These are phyloP conservation scores for Kodamaea lidongshanica DNA, from an alignment of 805 yeast genomes.

Conservation along the genomic window DNA sequence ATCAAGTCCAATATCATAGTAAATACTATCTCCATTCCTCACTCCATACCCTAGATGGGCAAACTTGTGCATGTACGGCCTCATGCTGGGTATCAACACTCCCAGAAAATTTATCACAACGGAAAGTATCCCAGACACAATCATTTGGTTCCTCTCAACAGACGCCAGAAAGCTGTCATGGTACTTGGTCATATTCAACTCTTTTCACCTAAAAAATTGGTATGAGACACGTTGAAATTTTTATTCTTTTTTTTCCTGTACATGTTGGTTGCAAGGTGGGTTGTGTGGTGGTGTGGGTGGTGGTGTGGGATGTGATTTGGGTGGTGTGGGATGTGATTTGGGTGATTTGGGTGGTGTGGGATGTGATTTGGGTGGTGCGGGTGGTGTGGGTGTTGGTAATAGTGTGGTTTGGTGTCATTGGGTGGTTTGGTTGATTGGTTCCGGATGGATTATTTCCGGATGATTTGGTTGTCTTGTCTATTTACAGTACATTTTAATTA, in stretches of 20 bases:
- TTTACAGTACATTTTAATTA: too few species aligned
- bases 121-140: constrained; percentile 26
- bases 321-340: too few species aligned
- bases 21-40: constrained; percentile 4
- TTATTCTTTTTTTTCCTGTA: constrained; percentile 1
- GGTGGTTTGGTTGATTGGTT: too few species aligned
- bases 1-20: constrained; percentile 51
- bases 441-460: too few species aligned
- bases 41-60: constrained; percentile 28
- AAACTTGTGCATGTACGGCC: constrained; percentile 28
- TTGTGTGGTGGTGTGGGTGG: too few species aligned
- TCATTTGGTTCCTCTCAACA: constrained; percentile 34
- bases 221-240: constrained; percentile 6
- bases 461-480: too few species aligned
- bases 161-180: constrained; percentile 20
- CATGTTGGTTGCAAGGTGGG: too few species aligned
- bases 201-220: background rate
- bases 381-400: too few species aligned
- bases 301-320: too few species aligned
- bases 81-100: constrained; percentile 16
- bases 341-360: too few species aligned
- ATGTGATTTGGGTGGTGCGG: too few species aligned
- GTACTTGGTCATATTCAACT: constrained; percentile 8
- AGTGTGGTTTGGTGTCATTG: too few species aligned
- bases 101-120: constrained; percentile 22